Base-by-base conservation (phyloP, 441 rosid genomes). In the Hypseocharis bilobata region DNA sequence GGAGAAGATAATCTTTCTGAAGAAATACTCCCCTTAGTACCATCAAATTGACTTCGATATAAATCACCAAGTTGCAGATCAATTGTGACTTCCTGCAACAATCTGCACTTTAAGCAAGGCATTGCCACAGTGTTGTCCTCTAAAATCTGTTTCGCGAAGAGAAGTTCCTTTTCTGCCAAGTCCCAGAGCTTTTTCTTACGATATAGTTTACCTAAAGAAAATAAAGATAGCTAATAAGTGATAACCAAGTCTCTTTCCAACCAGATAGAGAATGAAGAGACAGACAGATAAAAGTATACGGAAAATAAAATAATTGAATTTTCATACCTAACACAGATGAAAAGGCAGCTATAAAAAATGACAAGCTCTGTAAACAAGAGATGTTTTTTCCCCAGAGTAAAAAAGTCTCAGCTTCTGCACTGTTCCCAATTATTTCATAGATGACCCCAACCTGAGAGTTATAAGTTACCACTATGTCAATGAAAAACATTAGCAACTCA, bases 391-490 rank as follows among this genome's bases (percentile, higher is more conserved):
- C 99, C 99, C 89, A 89, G 27, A 73, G 78, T 55, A 89, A 72
- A 69, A 83, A 78, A 30, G 78, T 72, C 75, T 91, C 96, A 28
- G 96, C 96, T 70, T 91, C 94, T 17, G 60, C 66, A 70, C 89
- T 96, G 77, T 94, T 86, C 67, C 99, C 99, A 72, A 81, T 74
- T 62, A 81, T 77, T 78, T 94, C 99, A 80, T 81, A 74, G 70
- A 88, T 72, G 61, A 73, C 66, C 61, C 92, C 99, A 68, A 94
- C 86, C 99, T 91, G 82, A 70, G 71, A 34, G 17, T 42, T 58
- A 71, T 23, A 54, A 65, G 56, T 14, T 44, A 61, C 55, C 32
- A n/a, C 47, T 38, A 49, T 56, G 25, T 27, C 45, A 22, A 36
- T 34, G 19, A 16, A 30, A 63, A 62, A 23, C 38, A 23, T 14